These are phyloP conservation scores for Candolleomyces efflorescens DNA, from an alignment of 768 basidiomycete genomes.

Conservation along the genomic window DNA sequence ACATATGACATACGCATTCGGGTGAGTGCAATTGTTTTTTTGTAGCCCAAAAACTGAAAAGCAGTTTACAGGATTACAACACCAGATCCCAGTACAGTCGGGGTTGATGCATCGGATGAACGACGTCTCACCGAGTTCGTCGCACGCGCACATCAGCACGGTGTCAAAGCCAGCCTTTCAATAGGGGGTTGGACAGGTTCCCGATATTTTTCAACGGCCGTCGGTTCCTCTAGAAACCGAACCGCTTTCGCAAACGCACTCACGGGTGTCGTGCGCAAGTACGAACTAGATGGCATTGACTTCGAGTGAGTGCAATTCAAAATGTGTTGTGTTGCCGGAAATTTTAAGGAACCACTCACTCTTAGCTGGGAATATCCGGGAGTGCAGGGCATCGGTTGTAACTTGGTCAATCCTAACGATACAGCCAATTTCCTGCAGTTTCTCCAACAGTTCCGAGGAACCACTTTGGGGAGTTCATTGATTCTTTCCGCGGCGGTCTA, in stretches of 20 bases:
- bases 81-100: conserved; percentile 28
- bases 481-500: conserved; percentile 72
- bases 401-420: conserved; percentile 58
- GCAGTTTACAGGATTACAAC: conserved; percentile 31
- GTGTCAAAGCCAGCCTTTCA: conserved; percentile 53
- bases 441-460: conserved; percentile 62
- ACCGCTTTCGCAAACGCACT: conserved; percentile 55
- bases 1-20: conserved; percentile 57
- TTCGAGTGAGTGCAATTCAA: conserved; percentile 52
- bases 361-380: conserved; percentile 85
- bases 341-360: conserved; percentile 5
- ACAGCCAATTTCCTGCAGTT: conserved; percentile 76
- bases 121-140: conserved; percentile 54
- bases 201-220: conserved; percentile 54
- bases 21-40: conserved; percentile 33
- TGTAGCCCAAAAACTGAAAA: conserved; percentile 2
- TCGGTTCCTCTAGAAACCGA: conserved; percentile 51
- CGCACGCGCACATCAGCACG: conserved; percentile 33
- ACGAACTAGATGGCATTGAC: conserved; percentile 60
- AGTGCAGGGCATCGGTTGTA: conserved; percentile 63
- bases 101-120: conserved; percentile 39
- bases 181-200: conserved; percentile 70
- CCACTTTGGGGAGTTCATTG: conserved; percentile 48
- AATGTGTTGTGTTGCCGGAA: not conserved
- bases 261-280: conserved; percentile 39